phyloP scores from a whole-genome alignment of 345 rosid genomes.

The Hibiscus trionum region DNA sequence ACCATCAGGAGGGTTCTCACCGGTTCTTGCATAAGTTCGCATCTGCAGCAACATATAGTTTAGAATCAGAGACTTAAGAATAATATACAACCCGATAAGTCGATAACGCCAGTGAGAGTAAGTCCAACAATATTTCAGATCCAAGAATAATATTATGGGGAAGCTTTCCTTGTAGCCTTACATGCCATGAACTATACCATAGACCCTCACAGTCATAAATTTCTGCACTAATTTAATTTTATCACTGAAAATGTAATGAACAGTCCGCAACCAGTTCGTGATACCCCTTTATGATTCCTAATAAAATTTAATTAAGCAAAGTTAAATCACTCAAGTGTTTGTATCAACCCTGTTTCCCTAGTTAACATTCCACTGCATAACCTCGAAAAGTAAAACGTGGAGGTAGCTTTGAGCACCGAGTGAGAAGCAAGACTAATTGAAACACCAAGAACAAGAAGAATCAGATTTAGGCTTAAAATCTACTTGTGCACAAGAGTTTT shows the following conservation, averaged over 20 bases:
- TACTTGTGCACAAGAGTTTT: not conserved
- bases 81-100: not conserved
- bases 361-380: not conserved
- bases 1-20: constrained; percentile 91
- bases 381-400: not conserved
- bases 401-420: not conserved
- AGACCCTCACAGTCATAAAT: not conserved
- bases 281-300: not conserved
- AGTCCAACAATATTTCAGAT: not conserved
- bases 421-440: not conserved
- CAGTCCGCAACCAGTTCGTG: not conserved
- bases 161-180: not conserved
- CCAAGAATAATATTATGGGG: not conserved
- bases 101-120: not conserved
- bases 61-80: not conserved
- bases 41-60: constrained; percentile 35
- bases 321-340: not conserved
- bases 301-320: not conserved
- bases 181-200: not conserved
- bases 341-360: not conserved
- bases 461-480: not conserved
- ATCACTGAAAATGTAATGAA: no score
- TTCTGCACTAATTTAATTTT: not conserved
- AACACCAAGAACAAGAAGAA: not conserved
- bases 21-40: constrained; percentile 72